Evolutionary conservation across 768 basidiomycete genomes (phyloP), one percentile per base, ranked within the genome.

Genomic region (Suillus decipiens): DNA sequence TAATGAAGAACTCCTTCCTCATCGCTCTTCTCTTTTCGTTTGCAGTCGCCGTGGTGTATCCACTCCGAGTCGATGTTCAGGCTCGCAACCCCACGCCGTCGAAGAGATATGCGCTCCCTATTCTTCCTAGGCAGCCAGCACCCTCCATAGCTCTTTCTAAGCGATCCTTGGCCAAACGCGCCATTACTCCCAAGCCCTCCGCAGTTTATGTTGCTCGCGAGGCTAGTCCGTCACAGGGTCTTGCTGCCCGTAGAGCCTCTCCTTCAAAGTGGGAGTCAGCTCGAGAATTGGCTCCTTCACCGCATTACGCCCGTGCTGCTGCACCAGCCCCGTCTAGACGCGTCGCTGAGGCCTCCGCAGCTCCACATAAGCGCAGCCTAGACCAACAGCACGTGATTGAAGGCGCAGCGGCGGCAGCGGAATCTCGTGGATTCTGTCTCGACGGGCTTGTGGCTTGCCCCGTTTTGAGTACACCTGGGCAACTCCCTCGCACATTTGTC

Each of bases 361-460:
- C 31, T 10, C 22, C 17, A 24, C 37, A 34, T 1, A 62, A 47
- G 59, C 68, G 67, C 39, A 63, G 37, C 15, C 36, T 63, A 33
- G 58, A 64, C 61, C 63, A 68, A 57, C 66, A 71, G 50, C 60
- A 63, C 37, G 19, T 53, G 55, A 61, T 75, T 50, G 69, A 14
- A 57, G 64, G 31, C 48, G 59, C 47, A 36, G 62, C 33, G 31
- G 59, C 14, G 39, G 55, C 51, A 36, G 63, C 33, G 31, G 61
- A 57, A 15, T 63, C 61, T 62, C 63, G 24, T 67, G 62, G 70
- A 19, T 70, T 71, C 61, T 67, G 71, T 63, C 70, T 69, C 39
- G 33, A 31, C 2, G 58, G 65, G 3, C 68, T 71, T 60, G 57
- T 54, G 10, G 70, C 63, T 10, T 73, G 72, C 65, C 70, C 72